Conservation (phyloP, 345 rosid species). For the Salix arbutifolia region DNA sequence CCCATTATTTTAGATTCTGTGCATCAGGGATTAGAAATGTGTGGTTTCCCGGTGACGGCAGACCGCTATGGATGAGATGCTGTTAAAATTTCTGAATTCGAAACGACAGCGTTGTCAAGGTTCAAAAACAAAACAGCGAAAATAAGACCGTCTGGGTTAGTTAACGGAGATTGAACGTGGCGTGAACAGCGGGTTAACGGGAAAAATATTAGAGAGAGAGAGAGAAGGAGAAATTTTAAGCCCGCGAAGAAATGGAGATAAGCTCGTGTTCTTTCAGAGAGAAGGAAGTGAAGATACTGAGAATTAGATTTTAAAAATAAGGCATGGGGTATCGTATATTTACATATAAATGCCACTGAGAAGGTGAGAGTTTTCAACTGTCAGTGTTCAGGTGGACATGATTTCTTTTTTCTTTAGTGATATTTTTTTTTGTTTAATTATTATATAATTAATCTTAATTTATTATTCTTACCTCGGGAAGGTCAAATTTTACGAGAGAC, state of each 20-base stretch:
- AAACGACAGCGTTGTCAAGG: constrained; percentile 12
- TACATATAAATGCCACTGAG: constrained; percentile 16
- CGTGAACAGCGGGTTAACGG: background rate
- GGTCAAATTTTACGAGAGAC: background rate
- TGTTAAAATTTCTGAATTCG: background rate
- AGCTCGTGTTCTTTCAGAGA: background rate
- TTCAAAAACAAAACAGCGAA: background rate
- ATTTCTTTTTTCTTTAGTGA: background rate
- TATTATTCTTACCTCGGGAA: background rate
- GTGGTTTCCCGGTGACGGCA: constrained; percentile 5
- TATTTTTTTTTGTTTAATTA: background rate
- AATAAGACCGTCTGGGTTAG: background rate
- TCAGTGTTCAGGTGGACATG: background rate
- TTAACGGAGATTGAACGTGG: background rate
- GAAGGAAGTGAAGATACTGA: background rate
- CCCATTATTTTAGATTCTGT: constrained; percentile 42
- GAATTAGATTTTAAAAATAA: background rate
- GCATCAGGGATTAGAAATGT: constrained; percentile 19
- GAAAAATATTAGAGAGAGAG: background rate
- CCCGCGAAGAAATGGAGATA: constrained; percentile 28
- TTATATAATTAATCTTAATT: background rate
- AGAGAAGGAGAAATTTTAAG: background rate
- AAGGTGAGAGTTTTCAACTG: constrained; percentile 7
- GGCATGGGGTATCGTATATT: constrained; percentile 1
- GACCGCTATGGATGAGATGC: background rate